These are phyloP conservation scores for Penicillium coffeae DNA, from an alignment of 495 filamentous ascomycete species.

Conservation along the genomic window DNA sequence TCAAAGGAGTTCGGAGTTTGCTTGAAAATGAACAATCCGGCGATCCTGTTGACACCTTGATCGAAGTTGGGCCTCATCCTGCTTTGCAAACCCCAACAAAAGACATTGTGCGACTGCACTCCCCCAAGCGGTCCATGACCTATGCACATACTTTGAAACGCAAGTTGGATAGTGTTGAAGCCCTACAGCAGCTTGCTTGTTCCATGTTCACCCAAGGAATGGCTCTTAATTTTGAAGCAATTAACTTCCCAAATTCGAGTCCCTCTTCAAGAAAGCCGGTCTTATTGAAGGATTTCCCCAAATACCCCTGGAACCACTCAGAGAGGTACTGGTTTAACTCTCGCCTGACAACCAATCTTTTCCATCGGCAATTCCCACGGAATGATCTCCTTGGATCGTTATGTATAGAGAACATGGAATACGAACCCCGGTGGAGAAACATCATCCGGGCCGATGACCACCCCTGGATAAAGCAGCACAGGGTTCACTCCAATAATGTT, in stretches of 20 bases:
- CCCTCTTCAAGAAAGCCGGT: constrained; percentile 7
- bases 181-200: constrained; percentile 21
- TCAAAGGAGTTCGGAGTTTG: constrained; percentile 27
- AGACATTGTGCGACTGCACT: constrained; percentile 27
- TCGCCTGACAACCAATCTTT: constrained; percentile 19
- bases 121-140: constrained; percentile 9
- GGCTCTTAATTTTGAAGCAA: constrained; percentile 17
- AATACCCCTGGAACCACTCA: constrained; percentile 36
- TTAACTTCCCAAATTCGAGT: constrained; percentile 21
- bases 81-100: constrained; percentile 51
- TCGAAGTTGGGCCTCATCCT: constrained; percentile 65
- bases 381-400: constrained; percentile 28
- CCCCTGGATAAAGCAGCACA: constrained; percentile 41
- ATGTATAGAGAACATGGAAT: constrained; percentile 20
- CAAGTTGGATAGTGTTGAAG: constrained; percentile 18
- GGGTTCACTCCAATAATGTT: constrained; percentile 39
- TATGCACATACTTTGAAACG: constrained; percentile 24
- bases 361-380: constrained; percentile 21
- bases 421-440: constrained; percentile 32
- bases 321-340: constrained; percentile 30
- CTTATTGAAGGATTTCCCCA: constrained; percentile 29
- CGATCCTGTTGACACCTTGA: constrained; percentile 28
- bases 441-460: constrained; percentile 28
- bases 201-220: constrained; percentile 21
- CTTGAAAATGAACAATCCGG: constrained; percentile 7